Conservation (phyloP, 495 filamentous ascomycete species). For the Hyaloscypha variabilis region DNA sequence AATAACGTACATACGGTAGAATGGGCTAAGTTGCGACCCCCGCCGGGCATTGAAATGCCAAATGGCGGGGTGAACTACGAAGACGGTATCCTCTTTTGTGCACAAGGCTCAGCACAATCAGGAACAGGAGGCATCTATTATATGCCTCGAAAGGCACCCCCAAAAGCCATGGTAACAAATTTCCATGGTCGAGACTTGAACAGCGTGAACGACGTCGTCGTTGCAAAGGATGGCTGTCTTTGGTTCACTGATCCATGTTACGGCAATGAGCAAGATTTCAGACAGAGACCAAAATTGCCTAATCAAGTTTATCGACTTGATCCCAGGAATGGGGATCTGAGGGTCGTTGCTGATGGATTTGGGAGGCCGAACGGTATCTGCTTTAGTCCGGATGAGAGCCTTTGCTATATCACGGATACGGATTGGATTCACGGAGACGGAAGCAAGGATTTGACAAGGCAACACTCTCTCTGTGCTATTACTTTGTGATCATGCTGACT, state of each 20-base stretch:
- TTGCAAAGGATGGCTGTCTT: conserved; percentile 54
- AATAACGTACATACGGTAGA: conserved; percentile 32
- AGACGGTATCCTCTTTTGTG: conserved; percentile 48
- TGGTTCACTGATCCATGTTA: conserved; percentile 71
- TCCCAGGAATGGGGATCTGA: conserved; percentile 46
- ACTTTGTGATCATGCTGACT: conserved; percentile 9
- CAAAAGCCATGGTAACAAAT: conserved; percentile 46
- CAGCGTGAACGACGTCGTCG: conserved; percentile 59
- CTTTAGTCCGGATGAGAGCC: conserved; percentile 54
- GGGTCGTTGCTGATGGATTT: conserved; percentile 59
- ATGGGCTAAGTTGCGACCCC: conserved; percentile 48
- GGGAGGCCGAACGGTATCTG: conserved; percentile 58
- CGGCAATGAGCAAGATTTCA: conserved; percentile 59
- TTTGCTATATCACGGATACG: conserved; percentile 60
- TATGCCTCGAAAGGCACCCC: conserved; percentile 42
- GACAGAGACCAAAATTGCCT: conserved; percentile 51
- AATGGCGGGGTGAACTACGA: conserved; percentile 54
- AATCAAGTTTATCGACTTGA: conserved; percentile 60
- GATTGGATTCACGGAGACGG: conserved; percentile 35
- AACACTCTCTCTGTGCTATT: not conserved
- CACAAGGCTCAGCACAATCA: conserved; percentile 45
- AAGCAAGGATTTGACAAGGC: conserved; percentile 25
- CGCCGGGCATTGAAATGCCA: conserved; percentile 53
- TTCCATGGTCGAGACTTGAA: conserved; percentile 64
- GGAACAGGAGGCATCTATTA: conserved; percentile 51